A percentile compares a stretch with the other conserved stretches of the same genome.
Conservation (phyloP, 164 flowering plant genomes). For the Liriodendron chinense region DNA sequence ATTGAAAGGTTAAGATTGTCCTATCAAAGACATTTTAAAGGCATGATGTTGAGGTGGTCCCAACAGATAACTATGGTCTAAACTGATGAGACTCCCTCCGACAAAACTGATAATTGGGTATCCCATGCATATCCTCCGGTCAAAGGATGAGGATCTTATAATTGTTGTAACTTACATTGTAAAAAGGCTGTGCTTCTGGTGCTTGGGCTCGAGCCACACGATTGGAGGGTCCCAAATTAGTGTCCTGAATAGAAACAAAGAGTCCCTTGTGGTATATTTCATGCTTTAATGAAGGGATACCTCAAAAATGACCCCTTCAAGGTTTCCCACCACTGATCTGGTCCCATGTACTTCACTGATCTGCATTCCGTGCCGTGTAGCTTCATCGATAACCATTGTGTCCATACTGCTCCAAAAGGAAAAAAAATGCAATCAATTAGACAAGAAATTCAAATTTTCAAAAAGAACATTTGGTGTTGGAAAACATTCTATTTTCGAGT, state of each 20-base stretch:
- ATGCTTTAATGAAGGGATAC: conserved; percentile 21
- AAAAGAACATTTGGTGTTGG: too few relatives aligned
- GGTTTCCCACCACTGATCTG: conserved; percentile 53
- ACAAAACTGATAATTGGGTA: too few relatives aligned
- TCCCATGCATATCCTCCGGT: not conserved
- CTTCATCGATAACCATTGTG: conserved; percentile 53
- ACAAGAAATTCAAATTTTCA: too few relatives aligned
- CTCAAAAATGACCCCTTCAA: conserved; percentile 73
- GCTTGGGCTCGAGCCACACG: not conserved
- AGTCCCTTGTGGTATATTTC: not conserved
- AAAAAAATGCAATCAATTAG: not conserved
- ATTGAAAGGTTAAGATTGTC: too few relatives aligned
- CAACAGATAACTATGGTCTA: too few relatives aligned
- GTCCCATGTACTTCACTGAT: conserved; percentile 68
- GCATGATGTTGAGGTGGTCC: too few relatives aligned
- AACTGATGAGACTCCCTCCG: too few relatives aligned
- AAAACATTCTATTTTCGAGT: not conserved
- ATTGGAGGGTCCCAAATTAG: not conserved
- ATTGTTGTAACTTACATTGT: too few relatives aligned
- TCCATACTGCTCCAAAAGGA: conserved; percentile 62
- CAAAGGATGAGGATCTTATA: not conserved
- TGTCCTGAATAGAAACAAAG: not conserved
- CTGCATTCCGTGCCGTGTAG: conserved; percentile 51
- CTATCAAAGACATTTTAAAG: too few relatives aligned
- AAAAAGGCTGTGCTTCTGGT: not conserved